These are phyloP conservation scores for Ophiobolus disseminans DNA, from an alignment of 2,329 filamentous ascomycete genomes.

Conservation along the genomic window DNA sequence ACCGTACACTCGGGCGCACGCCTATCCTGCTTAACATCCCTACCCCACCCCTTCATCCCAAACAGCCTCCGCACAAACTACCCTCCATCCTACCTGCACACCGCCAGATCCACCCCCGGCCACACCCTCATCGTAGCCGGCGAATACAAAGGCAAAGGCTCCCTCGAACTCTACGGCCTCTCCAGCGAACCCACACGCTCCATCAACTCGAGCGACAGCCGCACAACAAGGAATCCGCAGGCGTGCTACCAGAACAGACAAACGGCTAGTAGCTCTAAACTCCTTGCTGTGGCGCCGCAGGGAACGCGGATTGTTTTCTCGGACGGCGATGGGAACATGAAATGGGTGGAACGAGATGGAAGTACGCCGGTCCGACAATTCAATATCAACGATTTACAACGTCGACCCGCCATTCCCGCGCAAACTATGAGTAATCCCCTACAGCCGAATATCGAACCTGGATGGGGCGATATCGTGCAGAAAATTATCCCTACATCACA, in stretches of 20 bases:
- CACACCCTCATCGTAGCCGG: conserved; percentile 81
- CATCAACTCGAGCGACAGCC: conserved; percentile 37
- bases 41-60: conserved; percentile 72
- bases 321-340: conserved; percentile 82
- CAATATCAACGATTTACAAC: conserved; percentile 60
- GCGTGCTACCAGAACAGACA: conserved; percentile 70
- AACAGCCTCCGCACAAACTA: conserved; percentile 66
- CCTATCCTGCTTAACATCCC: conserved; percentile 73
- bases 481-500: conserved; percentile 63
- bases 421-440: conserved; percentile 3
- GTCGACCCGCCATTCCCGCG: neutral
- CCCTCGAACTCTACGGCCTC: conserved; percentile 83
- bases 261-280: conserved; percentile 78
- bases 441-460: conserved; percentile 19
- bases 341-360: conserved; percentile 91
- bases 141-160: conserved; percentile 90
- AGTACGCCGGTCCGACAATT: conserved; percentile 61
- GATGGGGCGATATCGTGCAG: conserved; percentile 73
- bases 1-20: conserved; percentile 85
- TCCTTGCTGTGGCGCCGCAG: conserved; percentile 81
- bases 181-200: conserved; percentile 45
- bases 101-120: conserved; percentile 61
- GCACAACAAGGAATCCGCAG: conserved; percentile 52
- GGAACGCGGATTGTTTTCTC: conserved; percentile 83
- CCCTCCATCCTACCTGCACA: conserved; percentile 58